Evolutionary conservation across 768 basidiomycete genomes (phyloP).

Genomic region (Suillus hirtellus): DNA sequence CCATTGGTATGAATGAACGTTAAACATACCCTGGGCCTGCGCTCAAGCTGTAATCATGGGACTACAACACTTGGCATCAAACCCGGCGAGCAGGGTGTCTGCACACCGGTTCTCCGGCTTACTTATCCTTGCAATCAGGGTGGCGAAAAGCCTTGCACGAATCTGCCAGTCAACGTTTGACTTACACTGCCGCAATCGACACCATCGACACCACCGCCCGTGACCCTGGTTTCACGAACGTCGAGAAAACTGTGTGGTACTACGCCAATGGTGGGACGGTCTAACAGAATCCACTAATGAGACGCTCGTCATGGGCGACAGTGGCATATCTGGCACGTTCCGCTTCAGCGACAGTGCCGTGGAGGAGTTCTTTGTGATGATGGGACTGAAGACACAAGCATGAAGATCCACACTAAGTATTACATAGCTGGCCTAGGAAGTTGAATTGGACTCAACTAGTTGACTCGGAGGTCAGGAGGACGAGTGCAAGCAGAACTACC

Average conservation of each 20-base stretch:
- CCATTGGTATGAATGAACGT: no score
- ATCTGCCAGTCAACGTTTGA: neutral
- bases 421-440: slow-evolving; percentile 18
- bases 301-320: slow-evolving; percentile 37
- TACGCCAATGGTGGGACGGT: slow-evolving; percentile 28
- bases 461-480: neutral
- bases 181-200: neutral
- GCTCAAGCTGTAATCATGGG: no score
- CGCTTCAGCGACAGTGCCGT: slow-evolving; percentile 31
- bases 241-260: neutral
- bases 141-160: neutral
- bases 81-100: no score
- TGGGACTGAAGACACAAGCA: slow-evolving; percentile 33
- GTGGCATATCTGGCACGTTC: slow-evolving; percentile 41
- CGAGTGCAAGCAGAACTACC: neutral
- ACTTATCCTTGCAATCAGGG: neutral
- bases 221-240: neutral
- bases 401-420: slow-evolving; percentile 30
- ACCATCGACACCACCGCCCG: neutral
- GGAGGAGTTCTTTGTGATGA: slow-evolving; percentile 34
- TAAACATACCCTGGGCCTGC: no score
- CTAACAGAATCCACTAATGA: slow-evolving; percentile 16
- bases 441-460: neutral
- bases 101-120: neutral
- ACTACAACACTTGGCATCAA: no score